Conservation (phyloP, 2,329 filamentous ascomycete genomes). For the Apiospora rasikravindrae region DNA sequence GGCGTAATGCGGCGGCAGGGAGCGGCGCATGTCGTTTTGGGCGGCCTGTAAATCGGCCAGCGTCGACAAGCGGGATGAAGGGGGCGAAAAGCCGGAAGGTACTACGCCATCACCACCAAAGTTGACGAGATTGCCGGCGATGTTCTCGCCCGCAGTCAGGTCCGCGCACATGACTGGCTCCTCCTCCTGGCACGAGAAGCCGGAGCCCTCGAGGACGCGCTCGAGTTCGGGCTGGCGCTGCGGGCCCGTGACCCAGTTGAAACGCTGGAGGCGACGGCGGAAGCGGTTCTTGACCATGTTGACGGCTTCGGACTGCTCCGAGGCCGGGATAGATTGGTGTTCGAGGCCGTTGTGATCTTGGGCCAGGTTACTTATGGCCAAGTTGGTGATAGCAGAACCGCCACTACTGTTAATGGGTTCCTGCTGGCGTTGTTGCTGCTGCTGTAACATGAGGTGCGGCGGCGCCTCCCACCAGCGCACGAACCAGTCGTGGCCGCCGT, state of each 20-base stretch:
- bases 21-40: not conserved
- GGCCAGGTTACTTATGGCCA: constrained; percentile 12
- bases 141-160: constrained; percentile 3
- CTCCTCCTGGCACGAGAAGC: constrained; percentile 24
- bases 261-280: constrained; percentile 13
- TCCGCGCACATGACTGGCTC: constrained; percentile 25
- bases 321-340: constrained; percentile 25
- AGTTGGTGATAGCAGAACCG: not conserved
- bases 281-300: constrained; percentile 24
- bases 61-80: not conserved
- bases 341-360: constrained; percentile 27
- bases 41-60: not conserved
- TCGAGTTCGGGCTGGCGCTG: constrained; percentile 27
- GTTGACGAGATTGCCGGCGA: not conserved
- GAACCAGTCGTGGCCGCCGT: constrained; percentile 27
- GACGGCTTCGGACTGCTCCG: constrained; percentile 21
- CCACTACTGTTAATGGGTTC: not conserved
- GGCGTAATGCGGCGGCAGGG: constrained; percentile 31
- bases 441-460: not conserved
- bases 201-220: constrained; percentile 22
- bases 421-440: not conserved
- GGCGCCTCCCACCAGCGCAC: constrained; percentile 26
- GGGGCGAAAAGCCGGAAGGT: not conserved
- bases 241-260: constrained; percentile 30
- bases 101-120: not conserved